Conservation (phyloP, 345 rosid genomes). For the Aurinia saxatilis region DNA sequence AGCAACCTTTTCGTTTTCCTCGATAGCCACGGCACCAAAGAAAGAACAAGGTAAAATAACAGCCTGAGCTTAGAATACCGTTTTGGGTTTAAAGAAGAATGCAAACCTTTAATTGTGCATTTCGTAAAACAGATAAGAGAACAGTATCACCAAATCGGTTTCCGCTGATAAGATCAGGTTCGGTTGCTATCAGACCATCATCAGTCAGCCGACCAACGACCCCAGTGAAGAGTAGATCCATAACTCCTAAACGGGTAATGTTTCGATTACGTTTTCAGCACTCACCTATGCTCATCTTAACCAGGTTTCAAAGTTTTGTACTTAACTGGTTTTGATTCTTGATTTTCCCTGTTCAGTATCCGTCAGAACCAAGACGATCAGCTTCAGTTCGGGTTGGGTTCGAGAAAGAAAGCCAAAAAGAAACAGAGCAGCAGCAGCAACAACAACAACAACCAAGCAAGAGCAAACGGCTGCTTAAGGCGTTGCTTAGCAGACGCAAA, state of each 20-base stretch:
- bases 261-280: not conserved
- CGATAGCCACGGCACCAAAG: conserved; percentile 44
- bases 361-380: conserved; percentile 80
- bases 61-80: not conserved
- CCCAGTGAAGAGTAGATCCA: conserved; percentile 54
- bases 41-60: conserved; percentile 49
- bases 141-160: conserved; percentile 75
- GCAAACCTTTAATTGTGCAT: not conserved
- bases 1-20: conserved; percentile 68
- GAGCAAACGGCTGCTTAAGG: conserved; percentile 82
- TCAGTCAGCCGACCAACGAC: conserved; percentile 57
- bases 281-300: not conserved
- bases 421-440: conserved; percentile 29
- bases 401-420: conserved; percentile 49
- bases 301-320: not conserved
- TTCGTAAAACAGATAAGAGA: conserved; percentile 51
- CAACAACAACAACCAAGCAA: conserved; percentile 60
- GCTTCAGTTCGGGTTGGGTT: conserved; percentile 59
- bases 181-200: conserved; percentile 49
- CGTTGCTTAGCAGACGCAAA: conserved; percentile 88
- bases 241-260: conserved; percentile 68
- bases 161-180: conserved; percentile 77
- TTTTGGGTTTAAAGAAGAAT: not conserved
- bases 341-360: conserved; percentile 42
- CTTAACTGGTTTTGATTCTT: not conserved